Percentiles rank a stretch among this genome's conserved stretches.
Conservation (phyloP, 306 rosid genomes). For the Rubus idaeus region DNA sequence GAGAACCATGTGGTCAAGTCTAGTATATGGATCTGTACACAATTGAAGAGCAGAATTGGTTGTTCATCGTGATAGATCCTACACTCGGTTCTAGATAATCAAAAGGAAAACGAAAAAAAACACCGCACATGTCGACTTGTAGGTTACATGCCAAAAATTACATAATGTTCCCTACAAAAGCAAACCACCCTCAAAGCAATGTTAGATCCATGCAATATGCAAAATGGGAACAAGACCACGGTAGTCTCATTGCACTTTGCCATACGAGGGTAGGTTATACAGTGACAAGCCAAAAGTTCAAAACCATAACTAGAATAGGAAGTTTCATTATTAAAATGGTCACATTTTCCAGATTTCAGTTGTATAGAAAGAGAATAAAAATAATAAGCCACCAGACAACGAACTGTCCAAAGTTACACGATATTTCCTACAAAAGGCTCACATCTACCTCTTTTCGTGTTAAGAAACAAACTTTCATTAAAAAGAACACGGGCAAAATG, state of each 20-base stretch:
- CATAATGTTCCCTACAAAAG: background rate
- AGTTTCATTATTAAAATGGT: background rate
- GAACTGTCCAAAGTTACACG: background rate
- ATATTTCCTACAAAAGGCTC: background rate
- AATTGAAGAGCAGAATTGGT: background rate
- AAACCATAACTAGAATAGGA: background rate
- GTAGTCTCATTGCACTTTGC: background rate
- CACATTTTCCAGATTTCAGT: background rate
- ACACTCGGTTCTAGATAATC: background rate
- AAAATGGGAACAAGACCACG: constrained; percentile 2
- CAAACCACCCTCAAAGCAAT: background rate
- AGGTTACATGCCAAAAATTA: background rate
- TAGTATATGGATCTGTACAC: background rate
- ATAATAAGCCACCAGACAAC: background rate
- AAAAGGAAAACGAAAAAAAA: background rate
- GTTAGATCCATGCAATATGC: background rate
- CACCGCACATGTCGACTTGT: background rate
- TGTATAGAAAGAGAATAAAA: background rate
- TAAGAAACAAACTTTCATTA: background rate
- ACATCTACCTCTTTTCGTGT: background rate
- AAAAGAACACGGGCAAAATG: background rate
- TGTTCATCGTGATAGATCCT: background rate
- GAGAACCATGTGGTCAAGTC: constrained; percentile 9
- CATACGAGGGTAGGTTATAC: background rate
- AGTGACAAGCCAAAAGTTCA: background rate